Base-by-base conservation (phyloP, 495 filamentous ascomycete genomes). In the Neurospora sp. region DNA sequence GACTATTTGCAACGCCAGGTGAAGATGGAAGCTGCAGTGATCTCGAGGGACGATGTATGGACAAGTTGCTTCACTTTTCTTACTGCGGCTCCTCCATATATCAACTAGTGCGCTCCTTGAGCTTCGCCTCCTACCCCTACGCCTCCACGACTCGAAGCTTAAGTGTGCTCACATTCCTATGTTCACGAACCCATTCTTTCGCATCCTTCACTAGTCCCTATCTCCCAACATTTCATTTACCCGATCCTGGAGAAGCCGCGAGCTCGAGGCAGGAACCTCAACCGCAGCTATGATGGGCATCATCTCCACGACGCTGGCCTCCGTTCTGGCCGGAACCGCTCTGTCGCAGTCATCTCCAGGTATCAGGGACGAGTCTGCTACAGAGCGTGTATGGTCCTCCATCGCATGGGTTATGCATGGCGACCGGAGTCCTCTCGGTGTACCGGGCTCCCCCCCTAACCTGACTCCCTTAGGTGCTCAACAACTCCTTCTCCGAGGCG, bases 391-490 rank as follows among this genome's bases (percentile, higher is more conserved):
- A 61, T 85, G 83, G 83, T 80, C 83, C n/a, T 82, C 81, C 1
- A 78, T 81, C 16, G 78, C 78, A 17, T 85, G 79, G 76, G 70
- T 85, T 53, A 70, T 80, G 22, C 73, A 84, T 74, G 83, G 83
- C 68, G 83, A 85, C 71, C 79, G 78, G 39, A 85, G 79, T 16
- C 83, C 83, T 16, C 39, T 79, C 3, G 70, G 40, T 35, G 74
- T 71, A 10, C 27, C 41, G 0, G 16, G 72, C 1, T 40, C 65
- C 8, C 35, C 70, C 1, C 73, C 78, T 17, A 73, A 69, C 16
- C 74, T 85, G n/a, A 85, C 83, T n/a, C 79, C 82, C 2, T 42
- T 78, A 6, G 83, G 83, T 4, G 83, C 83, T 14, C 79, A 82
- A 40, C 83, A 83, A 74, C 75, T 85, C 70, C 76, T 74, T 39